phyloP scores from a whole-genome alignment of 1,284 basidiomycete species.

The Xerocomus amazonicus region DNA sequence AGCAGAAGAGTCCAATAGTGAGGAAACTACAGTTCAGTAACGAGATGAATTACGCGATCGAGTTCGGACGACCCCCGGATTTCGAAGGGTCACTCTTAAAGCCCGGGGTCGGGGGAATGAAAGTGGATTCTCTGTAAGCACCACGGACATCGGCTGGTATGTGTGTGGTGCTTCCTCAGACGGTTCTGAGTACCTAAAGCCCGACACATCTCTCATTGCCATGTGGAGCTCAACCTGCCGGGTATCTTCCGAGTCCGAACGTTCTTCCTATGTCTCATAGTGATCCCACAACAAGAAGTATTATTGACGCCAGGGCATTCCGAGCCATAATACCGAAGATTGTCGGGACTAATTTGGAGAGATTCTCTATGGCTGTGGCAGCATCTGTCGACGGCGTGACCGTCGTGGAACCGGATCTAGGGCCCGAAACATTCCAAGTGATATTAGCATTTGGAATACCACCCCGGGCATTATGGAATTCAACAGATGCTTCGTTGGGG shows the following conservation, averaged over 20 bases:
- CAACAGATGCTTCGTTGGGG: slow-evolving; percentile 61
- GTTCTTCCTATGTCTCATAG: slow-evolving; percentile 41
- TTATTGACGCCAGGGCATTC: slow-evolving; percentile 63
- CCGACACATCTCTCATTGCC: slow-evolving; percentile 33
- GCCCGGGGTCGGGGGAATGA: slow-evolving; percentile 53
- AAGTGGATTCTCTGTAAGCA: slow-evolving; percentile 68
- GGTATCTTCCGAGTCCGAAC: slow-evolving; percentile 38
- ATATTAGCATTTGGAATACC: slow-evolving; percentile 60
- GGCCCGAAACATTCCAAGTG: slow-evolving; percentile 57
- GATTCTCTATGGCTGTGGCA: slow-evolving; percentile 52
- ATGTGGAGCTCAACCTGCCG: slow-evolving; percentile 55
- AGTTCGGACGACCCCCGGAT: slow-evolving; percentile 41
- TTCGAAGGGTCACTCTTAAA: slow-evolving; percentile 47
- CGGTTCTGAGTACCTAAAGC: slow-evolving; percentile 7
- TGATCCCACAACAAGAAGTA: slow-evolving; percentile 49
- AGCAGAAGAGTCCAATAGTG: slow-evolving; percentile 7
- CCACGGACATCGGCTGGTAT: slow-evolving; percentile 74
- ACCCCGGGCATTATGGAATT: slow-evolving; percentile 65
- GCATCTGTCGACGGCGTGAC: slow-evolving; percentile 53
- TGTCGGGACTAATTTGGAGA: slow-evolving; percentile 61
- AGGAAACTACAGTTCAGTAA: slow-evolving; percentile 1
- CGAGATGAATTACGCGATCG: slow-evolving; percentile 37
- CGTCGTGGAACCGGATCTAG: slow-evolving; percentile 41
- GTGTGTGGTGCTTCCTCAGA: slow-evolving; percentile 35
- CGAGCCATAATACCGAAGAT: slow-evolving; percentile 69